phyloP scores from a whole-genome alignment of 2,329 filamentous ascomycete genomes.

The Talaromyces islandicus region DNA sequence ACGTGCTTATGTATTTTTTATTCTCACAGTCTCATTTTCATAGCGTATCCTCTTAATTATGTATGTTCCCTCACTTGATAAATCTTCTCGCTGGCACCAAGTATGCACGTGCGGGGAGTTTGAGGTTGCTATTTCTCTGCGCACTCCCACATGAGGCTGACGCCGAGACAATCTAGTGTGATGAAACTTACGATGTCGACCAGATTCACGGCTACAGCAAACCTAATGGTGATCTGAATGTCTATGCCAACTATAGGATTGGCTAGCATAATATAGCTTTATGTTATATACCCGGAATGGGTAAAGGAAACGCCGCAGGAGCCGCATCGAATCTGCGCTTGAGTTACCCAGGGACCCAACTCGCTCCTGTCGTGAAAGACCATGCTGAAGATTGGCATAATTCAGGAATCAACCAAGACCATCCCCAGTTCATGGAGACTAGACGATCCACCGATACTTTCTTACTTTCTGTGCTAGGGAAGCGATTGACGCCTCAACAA shows the following conservation, averaged over 20 bases:
- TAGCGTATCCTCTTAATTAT: too few relatives aligned
- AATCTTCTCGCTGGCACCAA: too few relatives aligned
- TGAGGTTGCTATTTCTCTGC: background rate
- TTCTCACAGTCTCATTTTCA: too few relatives aligned
- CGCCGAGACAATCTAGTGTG: background rate
- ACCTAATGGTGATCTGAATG: background rate
- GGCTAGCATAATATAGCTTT: background rate
- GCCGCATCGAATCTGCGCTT: background rate
- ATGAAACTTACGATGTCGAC: background rate
- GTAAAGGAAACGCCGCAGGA: background rate
- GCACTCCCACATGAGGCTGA: conserved; percentile 5
- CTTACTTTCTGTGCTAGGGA: conserved; percentile 33
- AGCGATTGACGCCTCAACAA: conserved; percentile 33
- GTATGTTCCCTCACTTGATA: too few relatives aligned
- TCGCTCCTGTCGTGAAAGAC: conserved; percentile 21
- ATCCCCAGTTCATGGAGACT: too few relatives aligned
- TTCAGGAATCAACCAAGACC: conserved; percentile 14
- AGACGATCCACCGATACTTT: too few relatives aligned
- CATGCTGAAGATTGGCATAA: conserved; percentile 28
- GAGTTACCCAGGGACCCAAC: background rate
- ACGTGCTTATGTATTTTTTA: too few relatives aligned
- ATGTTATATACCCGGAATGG: background rate
- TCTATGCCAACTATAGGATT: background rate
- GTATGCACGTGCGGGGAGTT: background rate
- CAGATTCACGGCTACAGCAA: background rate